Conservation (phyloP, 495 filamentous ascomycete genomes). For the Hyaloscypha variabilis region DNA sequence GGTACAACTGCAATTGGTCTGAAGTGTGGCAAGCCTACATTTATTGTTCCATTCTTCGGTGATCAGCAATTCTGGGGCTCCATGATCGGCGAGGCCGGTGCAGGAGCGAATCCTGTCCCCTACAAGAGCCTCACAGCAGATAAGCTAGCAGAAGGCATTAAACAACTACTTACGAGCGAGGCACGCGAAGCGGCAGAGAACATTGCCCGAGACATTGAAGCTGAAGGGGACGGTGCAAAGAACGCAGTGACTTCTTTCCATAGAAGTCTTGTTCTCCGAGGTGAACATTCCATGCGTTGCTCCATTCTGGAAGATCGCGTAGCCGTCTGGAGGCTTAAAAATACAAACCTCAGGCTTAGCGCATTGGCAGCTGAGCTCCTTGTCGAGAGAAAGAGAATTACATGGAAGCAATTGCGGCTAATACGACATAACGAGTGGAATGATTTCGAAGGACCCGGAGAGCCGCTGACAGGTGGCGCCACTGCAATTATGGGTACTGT, state of each 20-base stretch:
- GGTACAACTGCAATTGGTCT: conserved; percentile 69
- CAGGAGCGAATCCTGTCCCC: conserved; percentile 72
- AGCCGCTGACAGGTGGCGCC: conserved; percentile 68
- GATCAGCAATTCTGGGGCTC: conserved; percentile 84
- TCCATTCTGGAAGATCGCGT: conserved; percentile 63
- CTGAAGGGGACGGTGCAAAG: conserved; percentile 72
- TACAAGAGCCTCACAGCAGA: conserved; percentile 69
- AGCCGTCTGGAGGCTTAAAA: conserved; percentile 69
- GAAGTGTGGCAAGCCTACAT: conserved; percentile 64
- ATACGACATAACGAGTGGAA: conserved; percentile 75
- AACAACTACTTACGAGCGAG: conserved; percentile 61
- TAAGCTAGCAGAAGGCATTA: conserved; percentile 69
- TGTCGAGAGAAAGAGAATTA: conserved; percentile 57
- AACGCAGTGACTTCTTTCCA: conserved; percentile 76
- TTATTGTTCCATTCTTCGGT: conserved; percentile 71
- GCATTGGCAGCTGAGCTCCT: conserved; percentile 68
- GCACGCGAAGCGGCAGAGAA: conserved; percentile 56
- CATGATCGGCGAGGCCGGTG: conserved; percentile 67
- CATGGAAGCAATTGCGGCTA: conserved; percentile 66
- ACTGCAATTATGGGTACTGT: conserved; percentile 57
- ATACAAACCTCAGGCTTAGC: conserved; percentile 59
- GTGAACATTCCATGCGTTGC: conserved; percentile 67
- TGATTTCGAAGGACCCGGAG: conserved; percentile 76
- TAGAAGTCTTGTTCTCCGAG: conserved; percentile 56
- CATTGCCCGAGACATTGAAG: conserved; percentile 62